These are phyloP conservation scores for Caryopteris hybrid DNA, from an alignment of 305 asterid genomes.

Conservation along the genomic window DNA sequence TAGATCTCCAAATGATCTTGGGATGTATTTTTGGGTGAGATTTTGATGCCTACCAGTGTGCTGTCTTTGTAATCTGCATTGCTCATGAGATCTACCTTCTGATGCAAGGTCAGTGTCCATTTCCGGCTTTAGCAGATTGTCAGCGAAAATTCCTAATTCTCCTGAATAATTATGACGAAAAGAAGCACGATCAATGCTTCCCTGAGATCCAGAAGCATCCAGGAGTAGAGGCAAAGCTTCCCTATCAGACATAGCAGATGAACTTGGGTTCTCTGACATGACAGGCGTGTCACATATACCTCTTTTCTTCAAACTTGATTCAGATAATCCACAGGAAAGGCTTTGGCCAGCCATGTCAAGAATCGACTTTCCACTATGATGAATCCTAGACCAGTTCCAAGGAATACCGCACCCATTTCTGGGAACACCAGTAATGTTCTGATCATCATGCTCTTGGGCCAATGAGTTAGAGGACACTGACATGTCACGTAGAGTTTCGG, in stretches of 20 bases:
- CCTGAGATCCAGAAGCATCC: conserved; percentile 74
- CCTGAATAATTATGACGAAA: conserved; percentile 89
- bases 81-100: conserved; percentile 67
- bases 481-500: conserved; percentile 57
- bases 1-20: conserved; percentile 73
- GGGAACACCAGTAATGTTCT: conserved; percentile 42
- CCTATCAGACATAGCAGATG: conserved; percentile 65
- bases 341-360: conserved; percentile 91
- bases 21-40: conserved; percentile 90
- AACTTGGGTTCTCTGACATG: conserved; percentile 68
- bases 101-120: conserved; percentile 76
- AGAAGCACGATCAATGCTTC: conserved; percentile 57
- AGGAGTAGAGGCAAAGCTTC: conserved; percentile 83
- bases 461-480: conserved; percentile 89
- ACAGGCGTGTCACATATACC: conserved; percentile 45
- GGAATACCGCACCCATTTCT: conserved; percentile 91
- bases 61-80: conserved; percentile 32
- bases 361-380: conserved; percentile 76
- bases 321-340: conserved; percentile 92
- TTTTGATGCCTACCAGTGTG: conserved; percentile 66
- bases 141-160: conserved; percentile 81
- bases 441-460: conserved; percentile 38
- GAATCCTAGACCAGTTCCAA: conserved; percentile 95
- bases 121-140: conserved; percentile 64
- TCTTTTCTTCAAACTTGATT: conserved; percentile 58